phyloP scores from a whole-genome alignment of 306 rosid species.

The Trifolium subterraneum region DNA sequence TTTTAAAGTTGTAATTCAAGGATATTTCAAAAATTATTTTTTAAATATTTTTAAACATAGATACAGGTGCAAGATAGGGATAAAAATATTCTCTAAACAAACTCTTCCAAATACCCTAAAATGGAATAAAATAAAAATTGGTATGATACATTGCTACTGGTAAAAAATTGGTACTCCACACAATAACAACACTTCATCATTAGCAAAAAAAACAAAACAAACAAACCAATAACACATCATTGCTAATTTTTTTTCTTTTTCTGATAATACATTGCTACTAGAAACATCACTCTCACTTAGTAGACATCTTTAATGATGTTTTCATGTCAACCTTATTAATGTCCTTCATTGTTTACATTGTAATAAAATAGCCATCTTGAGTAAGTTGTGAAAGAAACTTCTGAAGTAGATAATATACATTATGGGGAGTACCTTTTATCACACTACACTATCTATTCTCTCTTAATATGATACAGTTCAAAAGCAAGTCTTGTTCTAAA shows the following conservation, averaged over 20 bases:
- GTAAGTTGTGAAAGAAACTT: not conserved
- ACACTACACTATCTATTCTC: slow-evolving; percentile 6
- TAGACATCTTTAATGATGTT: not conserved
- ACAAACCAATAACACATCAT: no score
- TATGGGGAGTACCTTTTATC: not conserved
- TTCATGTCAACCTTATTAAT: slow-evolving; percentile 9
- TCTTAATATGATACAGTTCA: slow-evolving; percentile 25
- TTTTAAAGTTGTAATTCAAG: no score
- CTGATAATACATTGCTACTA: no score
- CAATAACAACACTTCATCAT: no score
- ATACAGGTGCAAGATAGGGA: not conserved
- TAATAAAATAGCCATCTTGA: not conserved
- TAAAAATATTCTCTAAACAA: not conserved
- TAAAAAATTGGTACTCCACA: no score
- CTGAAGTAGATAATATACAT: slow-evolving; percentile 13
- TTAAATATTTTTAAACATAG: no score
- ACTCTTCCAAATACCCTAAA: not conserved
- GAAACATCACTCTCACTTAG: not conserved
- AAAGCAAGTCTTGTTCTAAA: slow-evolving; percentile 27
- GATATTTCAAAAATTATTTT: no score
- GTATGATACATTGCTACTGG: not conserved
- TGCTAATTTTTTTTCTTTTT: no score
- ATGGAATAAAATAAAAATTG: not conserved
- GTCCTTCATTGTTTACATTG: not conserved
- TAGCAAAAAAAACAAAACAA: no score